Conservation (phyloP, 306 rosid genomes). For the Lathyrus aphaca region DNA sequence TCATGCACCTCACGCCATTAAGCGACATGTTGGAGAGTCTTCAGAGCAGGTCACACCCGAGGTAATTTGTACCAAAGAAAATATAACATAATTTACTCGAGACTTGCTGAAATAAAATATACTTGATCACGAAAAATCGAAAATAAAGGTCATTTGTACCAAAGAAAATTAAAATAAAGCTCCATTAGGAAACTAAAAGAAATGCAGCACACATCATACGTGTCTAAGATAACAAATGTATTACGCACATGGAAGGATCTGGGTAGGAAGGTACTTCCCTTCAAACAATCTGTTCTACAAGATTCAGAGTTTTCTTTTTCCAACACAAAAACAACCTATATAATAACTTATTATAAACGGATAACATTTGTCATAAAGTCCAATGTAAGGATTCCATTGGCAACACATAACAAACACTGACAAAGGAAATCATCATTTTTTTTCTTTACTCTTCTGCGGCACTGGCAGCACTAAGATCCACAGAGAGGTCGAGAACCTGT, state of each 20-base stretch:
- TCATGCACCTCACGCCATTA: no score
- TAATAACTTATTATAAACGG: slow-evolving; percentile 41
- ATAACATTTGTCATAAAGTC: slow-evolving; percentile 33
- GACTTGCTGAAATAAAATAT: no score
- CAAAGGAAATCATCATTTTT: slow-evolving; percentile 4
- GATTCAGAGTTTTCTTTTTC: slow-evolving; percentile 6
- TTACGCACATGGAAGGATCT: slow-evolving; percentile 22
- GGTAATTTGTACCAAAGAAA: no score
- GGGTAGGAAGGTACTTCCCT: slow-evolving; percentile 27
- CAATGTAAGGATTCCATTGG: slow-evolving; percentile 25
- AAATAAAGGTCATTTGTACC: no score
- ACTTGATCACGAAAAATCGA: not conserved
- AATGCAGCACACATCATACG: slow-evolving; percentile 10
- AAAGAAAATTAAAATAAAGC: no score
- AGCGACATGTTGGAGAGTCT: no score
- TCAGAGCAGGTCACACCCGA: no score
- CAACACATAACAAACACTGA: slow-evolving; percentile 30
- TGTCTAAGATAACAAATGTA: slow-evolving; percentile 30
- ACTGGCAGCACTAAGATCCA: slow-evolving; percentile 96
- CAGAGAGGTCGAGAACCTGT: slow-evolving; percentile 85
- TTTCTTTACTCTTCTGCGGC: slow-evolving; percentile 86
- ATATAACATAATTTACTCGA: no score
- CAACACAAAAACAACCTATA: slow-evolving; percentile 21
- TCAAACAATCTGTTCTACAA: slow-evolving; percentile 32
- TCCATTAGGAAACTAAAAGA: slow-evolving; percentile 12